These are phyloP conservation scores for Zasmidium angulare DNA, from an alignment of 2,329 filamentous ascomycete species.

Conservation along the genomic window DNA sequence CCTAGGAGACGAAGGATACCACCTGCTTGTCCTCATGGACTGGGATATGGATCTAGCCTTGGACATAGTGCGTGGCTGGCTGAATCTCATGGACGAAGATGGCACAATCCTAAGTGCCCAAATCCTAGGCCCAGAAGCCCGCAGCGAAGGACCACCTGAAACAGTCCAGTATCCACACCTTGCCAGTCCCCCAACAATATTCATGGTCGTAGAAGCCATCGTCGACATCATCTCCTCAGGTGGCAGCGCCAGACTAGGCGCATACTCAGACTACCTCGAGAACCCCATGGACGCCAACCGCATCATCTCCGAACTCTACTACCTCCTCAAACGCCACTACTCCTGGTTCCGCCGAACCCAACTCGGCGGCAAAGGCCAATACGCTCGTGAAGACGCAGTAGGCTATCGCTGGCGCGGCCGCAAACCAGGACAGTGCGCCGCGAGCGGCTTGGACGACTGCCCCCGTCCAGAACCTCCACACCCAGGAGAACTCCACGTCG, in stretches of 20 bases:
- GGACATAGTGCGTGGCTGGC: not conserved
- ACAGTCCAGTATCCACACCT: not conserved
- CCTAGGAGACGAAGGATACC: not conserved
- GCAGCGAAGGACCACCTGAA: not conserved
- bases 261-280: not conserved
- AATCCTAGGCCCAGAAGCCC: not conserved
- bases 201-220: not conserved
- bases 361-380: not conserved
- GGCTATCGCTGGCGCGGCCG: conserved; percentile 91
- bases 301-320: not conserved
- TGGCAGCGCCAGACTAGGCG: not conserved
- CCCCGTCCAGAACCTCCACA: conserved; percentile 88
- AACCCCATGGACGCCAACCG: not conserved
- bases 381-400: not conserved
- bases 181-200: not conserved
- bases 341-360: not conserved
- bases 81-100: not conserved
- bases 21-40: not conserved
- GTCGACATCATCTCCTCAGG: not conserved
- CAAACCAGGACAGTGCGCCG: conserved; percentile 78
- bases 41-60: conserved; percentile 1
- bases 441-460: conserved; percentile 91
- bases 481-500: conserved; percentile 89
- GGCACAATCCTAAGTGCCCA: not conserved
- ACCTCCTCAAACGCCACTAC: not conserved